These are phyloP conservation scores for Annulohypoxylon nitens DNA, from an alignment of 495 filamentous ascomycete genomes.

Conservation along the genomic window DNA sequence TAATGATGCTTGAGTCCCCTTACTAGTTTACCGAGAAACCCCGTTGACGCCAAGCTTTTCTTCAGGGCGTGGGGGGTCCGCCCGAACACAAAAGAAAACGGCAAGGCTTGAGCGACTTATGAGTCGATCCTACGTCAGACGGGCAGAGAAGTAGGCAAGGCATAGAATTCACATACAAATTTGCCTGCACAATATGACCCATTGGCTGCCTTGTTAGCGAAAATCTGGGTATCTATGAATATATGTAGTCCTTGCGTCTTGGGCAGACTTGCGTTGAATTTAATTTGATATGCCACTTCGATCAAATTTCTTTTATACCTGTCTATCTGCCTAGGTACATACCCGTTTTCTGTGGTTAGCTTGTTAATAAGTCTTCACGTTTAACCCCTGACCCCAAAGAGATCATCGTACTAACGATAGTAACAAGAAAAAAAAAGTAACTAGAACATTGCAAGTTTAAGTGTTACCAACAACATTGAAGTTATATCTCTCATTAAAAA, in stretches of 20 bases:
- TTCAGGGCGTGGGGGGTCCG: conserved; percentile 41
- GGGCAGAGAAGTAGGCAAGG: conserved; percentile 12
- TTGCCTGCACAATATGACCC: not conserved
- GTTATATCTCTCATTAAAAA: conserved; percentile 1
- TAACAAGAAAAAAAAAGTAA: conserved; percentile 12
- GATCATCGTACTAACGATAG: not conserved
- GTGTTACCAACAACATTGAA: conserved; percentile 9
- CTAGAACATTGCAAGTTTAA: not conserved
- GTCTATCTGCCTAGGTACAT: not conserved
- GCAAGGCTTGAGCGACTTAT: conserved; percentile 13
- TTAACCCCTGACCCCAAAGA: not conserved
- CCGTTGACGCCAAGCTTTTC: conserved; percentile 37
- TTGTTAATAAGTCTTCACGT: conserved; percentile 13
- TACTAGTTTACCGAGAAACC: conserved; percentile 41
- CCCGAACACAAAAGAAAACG: conserved; percentile 10
- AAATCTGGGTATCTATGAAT: not conserved
- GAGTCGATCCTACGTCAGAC: conserved; percentile 25
- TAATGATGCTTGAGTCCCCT: conserved; percentile 39
- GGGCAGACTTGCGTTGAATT: conserved; percentile 20
- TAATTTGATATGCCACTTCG: conserved; percentile 30
- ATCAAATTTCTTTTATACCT: not conserved
- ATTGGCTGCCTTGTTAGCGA: conserved; percentile 21
- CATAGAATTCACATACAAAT: conserved; percentile 14
- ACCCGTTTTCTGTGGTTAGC: not conserved
- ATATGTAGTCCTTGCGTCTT: conserved; percentile 9